phyloP scores from a whole-genome alignment of 2,329 filamentous ascomycete species.

The Penicillium aurantiogriseum region DNA sequence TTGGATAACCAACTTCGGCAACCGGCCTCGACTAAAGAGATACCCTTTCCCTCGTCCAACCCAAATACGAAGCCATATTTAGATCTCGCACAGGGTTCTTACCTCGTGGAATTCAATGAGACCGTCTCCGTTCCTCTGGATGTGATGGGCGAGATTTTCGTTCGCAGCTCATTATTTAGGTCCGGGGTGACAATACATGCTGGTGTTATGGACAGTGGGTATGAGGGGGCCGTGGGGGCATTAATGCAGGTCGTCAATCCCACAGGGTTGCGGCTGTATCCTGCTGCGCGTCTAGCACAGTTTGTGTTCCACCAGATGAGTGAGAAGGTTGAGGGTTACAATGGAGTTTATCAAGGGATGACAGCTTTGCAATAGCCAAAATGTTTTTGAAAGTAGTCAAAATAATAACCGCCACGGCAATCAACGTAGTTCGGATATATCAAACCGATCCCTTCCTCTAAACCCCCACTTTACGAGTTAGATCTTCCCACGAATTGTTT shows the following conservation, averaged over 20 bases:
- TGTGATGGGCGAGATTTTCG: conserved; percentile 42
- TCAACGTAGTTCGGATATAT: too few relatives aligned
- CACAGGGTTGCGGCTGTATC: conserved; percentile 34
- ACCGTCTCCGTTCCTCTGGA: conserved; percentile 39
- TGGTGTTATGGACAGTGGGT: conserved; percentile 46
- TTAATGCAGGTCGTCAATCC: conserved; percentile 41
- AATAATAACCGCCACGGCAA: too few relatives aligned
- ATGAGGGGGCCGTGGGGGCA: conserved; percentile 43
- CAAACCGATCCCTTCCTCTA: too few relatives aligned
- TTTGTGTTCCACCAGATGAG: conserved; percentile 42
- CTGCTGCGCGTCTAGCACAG: conserved; percentile 41
- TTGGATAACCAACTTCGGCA: conserved; percentile 32
- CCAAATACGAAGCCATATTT: conserved; percentile 12
- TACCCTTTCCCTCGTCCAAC: conserved; percentile 12
- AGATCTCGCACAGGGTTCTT: conserved; percentile 32
- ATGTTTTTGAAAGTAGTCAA: too few relatives aligned
- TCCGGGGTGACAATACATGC: conserved; percentile 40
- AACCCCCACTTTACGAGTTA: too few relatives aligned
- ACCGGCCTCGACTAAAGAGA: conserved; percentile 19
- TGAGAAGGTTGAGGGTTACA: conserved; percentile 39
- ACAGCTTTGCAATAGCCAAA: not conserved
- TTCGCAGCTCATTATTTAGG: conserved; percentile 42
- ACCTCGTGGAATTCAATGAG: conserved; percentile 41
- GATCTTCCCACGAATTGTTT: too few relatives aligned
- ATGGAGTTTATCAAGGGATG: conserved; percentile 37